Evolutionary conservation across 257 asterid genomes (phyloP).

Genomic region (Avicennia marina): DNA sequence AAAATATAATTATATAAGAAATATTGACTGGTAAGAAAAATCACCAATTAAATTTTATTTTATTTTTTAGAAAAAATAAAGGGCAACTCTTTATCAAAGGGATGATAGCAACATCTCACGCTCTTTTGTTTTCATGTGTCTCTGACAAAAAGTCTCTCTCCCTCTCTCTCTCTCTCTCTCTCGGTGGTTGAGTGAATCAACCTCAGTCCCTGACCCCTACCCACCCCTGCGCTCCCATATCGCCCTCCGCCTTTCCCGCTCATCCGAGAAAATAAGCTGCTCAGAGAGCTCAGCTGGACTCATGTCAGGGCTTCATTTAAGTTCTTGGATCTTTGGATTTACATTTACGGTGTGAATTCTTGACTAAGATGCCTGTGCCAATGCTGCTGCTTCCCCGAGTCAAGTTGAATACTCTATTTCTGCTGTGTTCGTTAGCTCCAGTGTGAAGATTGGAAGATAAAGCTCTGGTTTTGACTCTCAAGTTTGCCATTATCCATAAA

Average conservation of each 20-base stretch:
- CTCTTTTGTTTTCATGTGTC: no score
- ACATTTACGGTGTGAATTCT: constrained; percentile 28
- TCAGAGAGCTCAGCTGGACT: constrained; percentile 7
- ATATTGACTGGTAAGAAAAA: no score
- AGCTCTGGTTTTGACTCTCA: constrained; percentile 22
- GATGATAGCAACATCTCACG: no score
- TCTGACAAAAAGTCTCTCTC: no score
- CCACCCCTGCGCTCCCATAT: not conserved
- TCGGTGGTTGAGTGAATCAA: no score
- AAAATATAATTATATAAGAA: no score
- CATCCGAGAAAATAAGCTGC: constrained; percentile 19
- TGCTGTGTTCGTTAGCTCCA: constrained; percentile 20
- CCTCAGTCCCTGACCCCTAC: constrained; percentile 12
- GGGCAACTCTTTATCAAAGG: no score
- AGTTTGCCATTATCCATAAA: constrained; percentile 30
- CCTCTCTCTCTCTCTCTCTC: no score
- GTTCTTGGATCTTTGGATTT: constrained; percentile 17
- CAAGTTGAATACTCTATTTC: constrained; percentile 19
- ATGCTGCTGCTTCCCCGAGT: constrained; percentile 25
- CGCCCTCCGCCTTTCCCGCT: constrained; percentile 23
- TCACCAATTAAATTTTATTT: no score
- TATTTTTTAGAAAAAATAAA: no score
- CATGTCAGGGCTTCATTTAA: no score
- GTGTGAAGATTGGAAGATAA: constrained; percentile 27
- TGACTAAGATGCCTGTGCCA: constrained; percentile 24